Percentiles rank a stretch among this genome's conserved stretches.
phyloP scores from a whole-genome alignment of 1,284 basidiomycete genomes.

The Pholiota adiposa region DNA sequence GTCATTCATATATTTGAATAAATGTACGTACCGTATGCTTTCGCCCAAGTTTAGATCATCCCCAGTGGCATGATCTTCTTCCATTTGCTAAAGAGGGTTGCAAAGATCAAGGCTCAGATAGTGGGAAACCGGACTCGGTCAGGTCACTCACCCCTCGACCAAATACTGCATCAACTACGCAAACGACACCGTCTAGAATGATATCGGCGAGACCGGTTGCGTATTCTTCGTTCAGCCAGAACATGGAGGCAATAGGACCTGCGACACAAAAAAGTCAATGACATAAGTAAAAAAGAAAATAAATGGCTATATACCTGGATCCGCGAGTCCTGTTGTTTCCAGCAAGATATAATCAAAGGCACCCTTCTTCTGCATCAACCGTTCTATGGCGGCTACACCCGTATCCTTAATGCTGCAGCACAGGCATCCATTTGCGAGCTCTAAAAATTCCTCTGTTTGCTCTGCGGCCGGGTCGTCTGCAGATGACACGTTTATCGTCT shows the following conservation, averaged over 20 bases:
- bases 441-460: conserved; percentile 79
- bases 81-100: conserved; percentile 70
- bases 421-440: conserved; percentile 91
- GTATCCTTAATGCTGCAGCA: conserved; percentile 95
- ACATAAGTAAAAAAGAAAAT: neutral
- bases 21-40: conserved; percentile 63
- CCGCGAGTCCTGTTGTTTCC: conserved; percentile 92
- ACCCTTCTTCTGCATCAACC: conserved; percentile 81
- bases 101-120: neutral
- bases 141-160: conserved; percentile 63
- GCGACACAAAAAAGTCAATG: conserved; percentile 2
- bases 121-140: neutral
- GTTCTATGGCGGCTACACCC: conserved; percentile 90
- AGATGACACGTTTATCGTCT: conserved; percentile 78
- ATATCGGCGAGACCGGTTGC: conserved; percentile 76
- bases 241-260: conserved; percentile 86
- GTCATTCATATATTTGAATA: neutral
- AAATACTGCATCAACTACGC: conserved; percentile 89
- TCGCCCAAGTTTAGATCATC: conserved; percentile 61
- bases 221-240: conserved; percentile 94
- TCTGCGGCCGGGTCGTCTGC: conserved; percentile 63
- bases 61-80: conserved; percentile 70
- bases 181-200: conserved; percentile 86
- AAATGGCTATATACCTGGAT: conserved; percentile 66
- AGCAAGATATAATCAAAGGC: conserved; percentile 92